These are phyloP conservation scores for Chalciporus chontae DNA, from an alignment of 768 basidiomycete species.

Conservation along the genomic window DNA sequence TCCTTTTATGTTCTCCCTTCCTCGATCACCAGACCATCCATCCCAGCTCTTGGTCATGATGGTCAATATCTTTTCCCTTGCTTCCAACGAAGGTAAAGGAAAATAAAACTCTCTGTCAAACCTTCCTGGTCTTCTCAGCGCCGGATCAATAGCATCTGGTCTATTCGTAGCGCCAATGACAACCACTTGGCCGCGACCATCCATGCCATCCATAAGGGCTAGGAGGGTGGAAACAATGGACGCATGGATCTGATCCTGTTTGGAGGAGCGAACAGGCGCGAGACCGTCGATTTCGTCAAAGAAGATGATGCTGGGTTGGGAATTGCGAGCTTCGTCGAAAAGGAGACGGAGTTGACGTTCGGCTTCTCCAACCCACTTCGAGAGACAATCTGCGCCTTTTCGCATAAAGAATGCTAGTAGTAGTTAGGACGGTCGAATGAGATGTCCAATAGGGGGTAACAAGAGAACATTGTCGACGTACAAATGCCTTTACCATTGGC, in stretches of 20 bases:
- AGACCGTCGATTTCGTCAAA: constrained; percentile 99
- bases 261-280: constrained; percentile 96
- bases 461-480: constrained; percentile 39
- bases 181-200: constrained; percentile 93
- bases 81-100: constrained; percentile 79
- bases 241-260: constrained; percentile 98
- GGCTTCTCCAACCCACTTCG: constrained; percentile 99
- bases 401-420: constrained; percentile 95
- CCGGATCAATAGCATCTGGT: constrained; percentile 97
- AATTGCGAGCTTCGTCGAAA: constrained; percentile 92
- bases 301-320: constrained; percentile 96
- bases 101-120: constrained; percentile 99
- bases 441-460: neutral
- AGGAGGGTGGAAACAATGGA: constrained; percentile 94
- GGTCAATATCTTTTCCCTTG: constrained; percentile 80
- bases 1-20: constrained; percentile 51
- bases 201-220: constrained; percentile 99
- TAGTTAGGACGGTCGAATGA: neutral
- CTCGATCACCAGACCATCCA: constrained; percentile 63
- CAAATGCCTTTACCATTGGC: constrained; percentile 85
- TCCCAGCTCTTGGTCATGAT: constrained; percentile 93
- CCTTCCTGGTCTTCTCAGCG: constrained; percentile 86
- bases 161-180: constrained; percentile 98
- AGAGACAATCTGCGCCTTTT: constrained; percentile 95
- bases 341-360: constrained; percentile 92